A percentile compares a stretch with the other conserved stretches of the same genome.
phyloP scores from a whole-genome alignment of 2,329 filamentous ascomycete genomes.

The Pezicula rhizophila region DNA sequence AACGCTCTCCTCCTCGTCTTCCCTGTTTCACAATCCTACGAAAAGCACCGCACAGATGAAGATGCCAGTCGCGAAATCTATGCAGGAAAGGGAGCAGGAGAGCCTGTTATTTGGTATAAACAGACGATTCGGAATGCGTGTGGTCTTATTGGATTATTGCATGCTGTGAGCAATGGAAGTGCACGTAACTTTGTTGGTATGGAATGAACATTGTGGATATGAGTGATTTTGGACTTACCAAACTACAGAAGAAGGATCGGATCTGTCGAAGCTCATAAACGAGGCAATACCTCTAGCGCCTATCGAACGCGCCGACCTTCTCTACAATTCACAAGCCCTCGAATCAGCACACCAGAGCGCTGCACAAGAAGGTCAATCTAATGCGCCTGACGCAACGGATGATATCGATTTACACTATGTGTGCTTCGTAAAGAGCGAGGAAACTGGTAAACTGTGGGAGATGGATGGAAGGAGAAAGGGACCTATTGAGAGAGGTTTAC shows the following conservation, averaged over 20 bases:
- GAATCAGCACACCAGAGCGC: conserved; percentile 76
- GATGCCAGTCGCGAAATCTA: conserved; percentile 62
- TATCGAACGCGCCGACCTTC: conserved; percentile 59
- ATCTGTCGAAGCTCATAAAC: conserved; percentile 57
- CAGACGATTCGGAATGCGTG: conserved; percentile 96
- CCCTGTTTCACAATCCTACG: conserved; percentile 75
- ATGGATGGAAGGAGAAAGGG: conserved; percentile 66
- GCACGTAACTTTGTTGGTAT: conserved; percentile 85
- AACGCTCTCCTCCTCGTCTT: conserved; percentile 90
- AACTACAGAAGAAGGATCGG: conserved; percentile 26
- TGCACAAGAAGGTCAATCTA: conserved; percentile 72
- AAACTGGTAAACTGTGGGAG: conserved; percentile 65
- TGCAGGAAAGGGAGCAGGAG: conserved; percentile 55
- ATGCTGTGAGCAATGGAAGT: conserved; percentile 74
- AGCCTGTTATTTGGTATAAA: conserved; percentile 88
- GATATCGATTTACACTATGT: conserved; percentile 91
- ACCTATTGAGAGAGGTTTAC: conserved; percentile 33
- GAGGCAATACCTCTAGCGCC: conserved; percentile 67
- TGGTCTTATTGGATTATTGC: conserved; percentile 82
- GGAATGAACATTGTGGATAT: conserved; percentile 46
- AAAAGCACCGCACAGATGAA: conserved; percentile 69
- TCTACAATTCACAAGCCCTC: conserved; percentile 73
- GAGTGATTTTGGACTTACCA: conserved; percentile 60
- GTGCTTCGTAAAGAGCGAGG: conserved; percentile 74
- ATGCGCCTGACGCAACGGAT: conserved; percentile 69